These are phyloP conservation scores for Mycotypha africana DNA, from an alignment of 371 early-diverging fungal genomes.

Conservation along the genomic window DNA sequence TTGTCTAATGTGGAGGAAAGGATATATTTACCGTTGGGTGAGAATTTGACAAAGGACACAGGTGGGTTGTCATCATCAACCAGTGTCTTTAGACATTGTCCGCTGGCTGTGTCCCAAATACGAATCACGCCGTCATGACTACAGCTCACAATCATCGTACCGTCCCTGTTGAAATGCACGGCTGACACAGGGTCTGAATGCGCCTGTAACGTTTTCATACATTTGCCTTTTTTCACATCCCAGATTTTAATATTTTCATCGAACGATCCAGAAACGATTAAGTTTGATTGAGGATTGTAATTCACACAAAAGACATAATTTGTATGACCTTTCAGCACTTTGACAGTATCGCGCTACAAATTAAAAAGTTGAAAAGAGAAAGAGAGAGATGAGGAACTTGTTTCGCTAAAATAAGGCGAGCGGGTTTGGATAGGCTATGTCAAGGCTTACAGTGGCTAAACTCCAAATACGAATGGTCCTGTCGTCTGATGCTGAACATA, in stretches of 20 bases:
- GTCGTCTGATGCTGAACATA: constrained; percentile 95
- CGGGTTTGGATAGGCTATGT: no score
- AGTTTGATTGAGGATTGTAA: constrained; percentile 88
- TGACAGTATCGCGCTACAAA: constrained; percentile 63
- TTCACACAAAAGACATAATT: constrained; percentile 97
- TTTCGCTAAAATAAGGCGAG: no score
- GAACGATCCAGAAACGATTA: constrained; percentile 96
- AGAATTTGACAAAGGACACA: constrained; percentile 96
- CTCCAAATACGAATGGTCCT: constrained; percentile 91
- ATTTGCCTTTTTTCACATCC: constrained; percentile 94
- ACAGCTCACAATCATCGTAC: constrained; percentile 92
- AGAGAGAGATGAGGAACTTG: no score
- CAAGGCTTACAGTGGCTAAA: constrained; percentile 53
- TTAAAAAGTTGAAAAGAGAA: constrained; percentile 1
- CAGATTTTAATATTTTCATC: constrained; percentile 96
- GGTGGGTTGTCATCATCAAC: constrained; percentile 93
- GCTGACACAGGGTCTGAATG: constrained; percentile 96
- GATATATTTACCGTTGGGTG: constrained; percentile 97
- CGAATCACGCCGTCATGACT: constrained; percentile 95
- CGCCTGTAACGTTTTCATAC: constrained; percentile 86
- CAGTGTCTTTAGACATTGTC: constrained; percentile 93
- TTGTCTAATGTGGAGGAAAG: constrained; percentile 91
- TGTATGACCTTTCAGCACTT: constrained; percentile 86
- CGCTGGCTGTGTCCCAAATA: constrained; percentile 95
- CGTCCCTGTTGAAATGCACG: constrained; percentile 95